Percentiles rank a stretch among this genome's conserved stretches.
These are phyloP conservation scores for Leccinum variabile DNA, from an alignment of 1,284 basidiomycete species.

Conservation along the genomic window DNA sequence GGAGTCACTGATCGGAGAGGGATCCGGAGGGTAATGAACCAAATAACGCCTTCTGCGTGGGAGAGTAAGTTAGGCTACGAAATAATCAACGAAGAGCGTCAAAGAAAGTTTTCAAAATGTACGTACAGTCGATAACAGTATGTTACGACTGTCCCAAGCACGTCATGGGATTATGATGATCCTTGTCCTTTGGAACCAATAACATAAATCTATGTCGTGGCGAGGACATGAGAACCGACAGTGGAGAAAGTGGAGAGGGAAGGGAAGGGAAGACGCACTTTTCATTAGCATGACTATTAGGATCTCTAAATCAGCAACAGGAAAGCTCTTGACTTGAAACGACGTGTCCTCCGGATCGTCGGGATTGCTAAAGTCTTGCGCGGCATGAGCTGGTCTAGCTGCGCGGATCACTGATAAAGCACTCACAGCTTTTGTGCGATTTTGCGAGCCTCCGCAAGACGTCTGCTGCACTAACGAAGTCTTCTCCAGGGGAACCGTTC, in stretches of 20 bases:
- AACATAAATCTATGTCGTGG: constrained; percentile 56
- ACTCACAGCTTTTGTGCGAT: constrained; percentile 66
- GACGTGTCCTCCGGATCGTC: constrained; percentile 55
- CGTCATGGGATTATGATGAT: constrained; percentile 78
- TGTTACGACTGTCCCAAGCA: constrained; percentile 66
- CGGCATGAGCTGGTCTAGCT: background rate
- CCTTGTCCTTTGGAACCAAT: constrained; percentile 72
- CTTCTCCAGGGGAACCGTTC: constrained; percentile 49
- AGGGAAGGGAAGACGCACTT: constrained; percentile 35
- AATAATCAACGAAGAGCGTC: constrained; percentile 18
- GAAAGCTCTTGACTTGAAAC: constrained; percentile 61
- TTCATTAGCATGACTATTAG: constrained; percentile 63
- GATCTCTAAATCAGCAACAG: constrained; percentile 66
- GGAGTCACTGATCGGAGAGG: constrained; percentile 38
- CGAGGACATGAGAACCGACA: constrained; percentile 4
- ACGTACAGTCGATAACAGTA: constrained; percentile 66
- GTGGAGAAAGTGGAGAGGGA: background rate
- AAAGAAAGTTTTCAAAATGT: background rate
- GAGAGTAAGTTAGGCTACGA: constrained; percentile 67
- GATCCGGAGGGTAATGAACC: constrained; percentile 59
- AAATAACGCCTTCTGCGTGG: constrained; percentile 59
- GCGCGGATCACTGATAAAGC: background rate
- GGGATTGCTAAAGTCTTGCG: constrained; percentile 63
- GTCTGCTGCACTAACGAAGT: constrained; percentile 57
- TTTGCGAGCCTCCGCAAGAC: constrained; percentile 60